Percentiles rank a stretch among this genome's conserved stretches.
These are phyloP conservation scores for Pulveroboletus ravenelii DNA, from an alignment of 768 basidiomycete species.

Conservation along the genomic window DNA sequence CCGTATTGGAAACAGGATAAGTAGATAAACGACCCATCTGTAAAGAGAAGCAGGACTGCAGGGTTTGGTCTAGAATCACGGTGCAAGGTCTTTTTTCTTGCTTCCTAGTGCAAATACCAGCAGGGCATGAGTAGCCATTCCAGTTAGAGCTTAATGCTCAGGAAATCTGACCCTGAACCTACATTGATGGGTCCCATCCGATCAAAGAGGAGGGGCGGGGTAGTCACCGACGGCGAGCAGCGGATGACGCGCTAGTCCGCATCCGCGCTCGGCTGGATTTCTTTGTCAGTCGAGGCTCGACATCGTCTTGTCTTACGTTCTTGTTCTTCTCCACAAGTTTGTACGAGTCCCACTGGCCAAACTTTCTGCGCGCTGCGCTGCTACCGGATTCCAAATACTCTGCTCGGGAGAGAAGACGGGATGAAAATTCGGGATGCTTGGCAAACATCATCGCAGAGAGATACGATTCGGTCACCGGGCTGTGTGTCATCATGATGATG, in stretches of 20 bases:
- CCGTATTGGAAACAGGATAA: conserved; percentile 15
- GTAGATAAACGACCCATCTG: conserved; percentile 9
- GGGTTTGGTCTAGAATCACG: conserved; percentile 3
- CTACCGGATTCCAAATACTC: conserved; percentile 87
- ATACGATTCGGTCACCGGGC: conserved; percentile 66
- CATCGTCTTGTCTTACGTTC: conserved; percentile 14
- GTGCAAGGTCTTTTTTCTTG: not conserved
- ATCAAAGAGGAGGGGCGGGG: conserved; percentile 1
- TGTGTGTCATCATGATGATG: conserved; percentile 28
- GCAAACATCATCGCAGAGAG: conserved; percentile 57
- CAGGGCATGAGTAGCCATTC: not conserved
- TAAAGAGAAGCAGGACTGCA: conserved; percentile 3
- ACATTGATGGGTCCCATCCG: not conserved
- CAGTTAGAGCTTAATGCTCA: conserved; percentile 2
- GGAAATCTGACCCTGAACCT: conserved; percentile 17
- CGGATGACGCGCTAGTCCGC: conserved; percentile 17
- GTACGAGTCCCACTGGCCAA: conserved; percentile 52
- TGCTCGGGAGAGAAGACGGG: conserved; percentile 60
- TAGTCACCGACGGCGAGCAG: conserved; percentile 28
- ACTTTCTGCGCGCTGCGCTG: conserved; percentile 69
- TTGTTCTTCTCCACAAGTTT: conserved; percentile 23
- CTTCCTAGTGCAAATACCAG: not conserved
- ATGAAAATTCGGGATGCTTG: conserved; percentile 44
- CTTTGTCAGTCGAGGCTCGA: conserved; percentile 24
- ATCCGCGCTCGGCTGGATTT: conserved; percentile 27